Evolutionary conservation across 2,329 filamentous ascomycete species (phyloP), one percentile per base, ranked within the genome.

Genomic region (Drechslera avenae): DNA sequence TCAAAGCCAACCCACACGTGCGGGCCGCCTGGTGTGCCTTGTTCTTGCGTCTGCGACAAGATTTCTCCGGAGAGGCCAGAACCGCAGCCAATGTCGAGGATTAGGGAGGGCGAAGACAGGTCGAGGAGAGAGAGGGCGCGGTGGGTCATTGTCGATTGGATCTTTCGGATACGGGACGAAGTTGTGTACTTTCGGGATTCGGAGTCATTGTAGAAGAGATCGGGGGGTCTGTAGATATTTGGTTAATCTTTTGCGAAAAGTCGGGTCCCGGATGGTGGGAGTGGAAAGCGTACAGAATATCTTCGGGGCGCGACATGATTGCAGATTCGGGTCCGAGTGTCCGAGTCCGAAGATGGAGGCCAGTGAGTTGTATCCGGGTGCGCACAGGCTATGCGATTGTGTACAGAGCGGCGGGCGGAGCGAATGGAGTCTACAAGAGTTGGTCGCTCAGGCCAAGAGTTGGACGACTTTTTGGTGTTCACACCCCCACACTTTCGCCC

Each of bases 1-100:
- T 99, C 94, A 88, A 97, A 93, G 52, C 94, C 94, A n/a, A 97
- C 81, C 94, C 94, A 99, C 1, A 87, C 86, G 77, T 99, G 94
- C 3, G 91, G 91, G 0, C 91, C 91, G 46, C 89, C 89, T 6
- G 71, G 70, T 28, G 68, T 72, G 52, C 91, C 86, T 9, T 86
- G 82, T 2, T 83, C 80, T 0, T 81, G 75, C 1, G 88, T 78
- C n/a, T 85, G 80, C 10, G 90, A 91, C 37, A 99, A 84, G 52
- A 97, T 97, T 73, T 97, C 92, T 70, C 94, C 94, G 0, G 90
- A 96, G 17, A 99, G 85, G 12, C 94, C 94, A 62, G 90, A 95
- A 67, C 94, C 94, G 75, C 94, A 97, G 73, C 94, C 94, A n/a
- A 97, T 79, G 72, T 99, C 94, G 71, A 99, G 90, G 70, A 99